Evolutionary conservation across 106 monocot species (phyloP).

Genomic region (Phalaenopsis equestris): DNA sequence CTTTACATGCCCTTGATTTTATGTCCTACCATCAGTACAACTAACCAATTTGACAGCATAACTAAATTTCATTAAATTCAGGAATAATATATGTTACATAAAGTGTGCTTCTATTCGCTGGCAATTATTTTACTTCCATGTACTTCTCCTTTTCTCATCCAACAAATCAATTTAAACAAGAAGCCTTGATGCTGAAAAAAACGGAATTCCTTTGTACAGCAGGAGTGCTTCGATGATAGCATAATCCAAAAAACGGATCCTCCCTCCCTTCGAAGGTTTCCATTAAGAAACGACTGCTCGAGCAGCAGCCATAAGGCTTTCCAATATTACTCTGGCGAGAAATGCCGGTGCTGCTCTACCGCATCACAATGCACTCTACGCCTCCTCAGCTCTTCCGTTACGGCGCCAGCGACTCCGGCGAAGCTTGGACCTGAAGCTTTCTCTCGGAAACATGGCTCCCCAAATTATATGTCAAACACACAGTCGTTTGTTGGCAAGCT

Average conservation of each 20-base stretch:
- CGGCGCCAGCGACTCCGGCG: constrained; percentile 46
- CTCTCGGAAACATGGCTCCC: constrained; percentile 15
- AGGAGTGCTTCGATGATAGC: constrained; percentile 52
- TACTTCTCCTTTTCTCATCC: no score
- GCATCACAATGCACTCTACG: constrained; percentile 41
- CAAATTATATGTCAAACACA: constrained; percentile 82
- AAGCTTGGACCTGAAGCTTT: constrained; percentile 15
- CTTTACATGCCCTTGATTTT: no score
- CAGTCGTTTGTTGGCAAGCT: constrained; percentile 83
- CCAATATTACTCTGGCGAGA: constrained; percentile 14
- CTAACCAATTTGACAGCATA: no score
- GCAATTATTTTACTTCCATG: no score
- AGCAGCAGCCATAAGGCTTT: constrained; percentile 17
- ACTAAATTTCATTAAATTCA: no score
- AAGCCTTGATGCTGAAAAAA: no score
- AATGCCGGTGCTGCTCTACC: constrained; percentile 16
- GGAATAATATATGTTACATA: no score
- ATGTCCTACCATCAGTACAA: no score
- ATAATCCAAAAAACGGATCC: constrained; percentile 21
- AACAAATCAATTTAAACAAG: no score
- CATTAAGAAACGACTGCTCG: constrained; percentile 22
- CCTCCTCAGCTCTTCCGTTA: constrained; percentile 11
- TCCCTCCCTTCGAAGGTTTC: constrained; percentile 28
- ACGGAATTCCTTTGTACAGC: neutral
- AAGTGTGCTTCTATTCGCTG: no score